Conservation (phyloP, 352 stramenopile genomes). For the Aphanomyces astaci region DNA sequence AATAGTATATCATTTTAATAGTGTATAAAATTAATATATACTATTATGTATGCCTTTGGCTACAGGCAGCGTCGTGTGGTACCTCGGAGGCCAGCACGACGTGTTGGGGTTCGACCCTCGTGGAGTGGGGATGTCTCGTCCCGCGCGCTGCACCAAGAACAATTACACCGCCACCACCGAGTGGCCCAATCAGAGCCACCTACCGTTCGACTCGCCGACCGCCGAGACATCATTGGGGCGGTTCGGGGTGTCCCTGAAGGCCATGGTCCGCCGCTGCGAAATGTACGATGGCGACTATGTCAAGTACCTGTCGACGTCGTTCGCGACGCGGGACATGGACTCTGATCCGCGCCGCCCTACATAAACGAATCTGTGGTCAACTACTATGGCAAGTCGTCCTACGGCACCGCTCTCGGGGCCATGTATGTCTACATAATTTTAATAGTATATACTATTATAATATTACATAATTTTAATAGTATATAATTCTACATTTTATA, state of each 20-base stretch:
- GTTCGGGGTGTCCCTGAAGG: neutral
- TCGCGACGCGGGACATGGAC: slow-evolving; percentile 12
- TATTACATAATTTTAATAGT: no score
- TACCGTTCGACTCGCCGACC: neutral
- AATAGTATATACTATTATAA: no score
- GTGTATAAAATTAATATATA: no score
- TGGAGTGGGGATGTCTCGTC: neutral
- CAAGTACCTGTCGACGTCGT: neutral
- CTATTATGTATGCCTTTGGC: no score
- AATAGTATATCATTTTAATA: no score
- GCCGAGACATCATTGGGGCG: neutral
- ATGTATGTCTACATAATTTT: slow-evolving; percentile 17
- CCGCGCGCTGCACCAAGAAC: neutral
- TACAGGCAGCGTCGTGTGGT: no score
- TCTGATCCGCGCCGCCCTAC: slow-evolving; percentile 4
- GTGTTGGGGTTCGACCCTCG: slow-evolving; percentile 13
- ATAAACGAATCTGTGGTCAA: neutral
- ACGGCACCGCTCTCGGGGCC: neutral
- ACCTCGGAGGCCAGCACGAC: slow-evolving; percentile 5
- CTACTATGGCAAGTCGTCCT: slow-evolving; percentile 12
- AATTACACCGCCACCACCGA: neutral
- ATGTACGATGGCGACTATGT: slow-evolving; percentile 15
- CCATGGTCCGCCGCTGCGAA: neutral
- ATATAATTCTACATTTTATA: no score
- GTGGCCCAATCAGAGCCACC: neutral